These are phyloP conservation scores for Cyberlindnera americana DNA, from an alignment of 805 yeast genomes.

Conservation along the genomic window DNA sequence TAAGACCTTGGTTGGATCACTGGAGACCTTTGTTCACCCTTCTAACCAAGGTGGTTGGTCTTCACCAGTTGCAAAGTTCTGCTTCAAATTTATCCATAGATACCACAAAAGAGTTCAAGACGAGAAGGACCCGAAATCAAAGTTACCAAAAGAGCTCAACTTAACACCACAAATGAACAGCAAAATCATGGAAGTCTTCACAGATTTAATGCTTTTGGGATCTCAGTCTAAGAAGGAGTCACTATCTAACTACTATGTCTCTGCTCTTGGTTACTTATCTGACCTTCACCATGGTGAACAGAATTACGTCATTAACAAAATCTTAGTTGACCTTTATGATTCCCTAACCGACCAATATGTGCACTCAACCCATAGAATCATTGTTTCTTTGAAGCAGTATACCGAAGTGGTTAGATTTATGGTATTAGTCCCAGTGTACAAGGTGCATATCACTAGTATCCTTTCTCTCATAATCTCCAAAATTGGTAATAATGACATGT, in stretches of 20 bases:
- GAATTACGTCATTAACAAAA: constrained; percentile 43
- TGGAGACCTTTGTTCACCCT: constrained; percentile 85
- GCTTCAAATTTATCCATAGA: constrained; percentile 55
- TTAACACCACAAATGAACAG: constrained; percentile 34
- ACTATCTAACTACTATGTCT: constrained; percentile 54
- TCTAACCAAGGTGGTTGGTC: constrained; percentile 94
- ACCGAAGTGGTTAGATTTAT: constrained; percentile 65
- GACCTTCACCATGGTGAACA: constrained; percentile 49
- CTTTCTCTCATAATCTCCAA: constrained; percentile 71
- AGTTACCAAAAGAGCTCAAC: constrained; percentile 26
- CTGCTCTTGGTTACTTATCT: constrained; percentile 54
- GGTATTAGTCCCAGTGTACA: constrained; percentile 55
- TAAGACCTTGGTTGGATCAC: constrained; percentile 55
- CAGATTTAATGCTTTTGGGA: constrained; percentile 54
- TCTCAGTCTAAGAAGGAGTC: constrained; percentile 69
- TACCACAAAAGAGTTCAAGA: constrained; percentile 55
- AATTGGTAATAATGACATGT: constrained; percentile 83
- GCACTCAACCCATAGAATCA: constrained; percentile 75
- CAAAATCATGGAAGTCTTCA: constrained; percentile 41
- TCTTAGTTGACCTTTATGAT: constrained; percentile 72
- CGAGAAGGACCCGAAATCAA: constrained; percentile 39
- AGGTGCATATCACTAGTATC: constrained; percentile 78
- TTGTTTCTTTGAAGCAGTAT: constrained; percentile 65
- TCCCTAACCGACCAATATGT: constrained; percentile 60
- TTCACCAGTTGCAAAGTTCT: constrained; percentile 56